Base-by-base conservation (phyloP, 768 basidiomycete genomes). In the Podaxis sp. region DNA sequence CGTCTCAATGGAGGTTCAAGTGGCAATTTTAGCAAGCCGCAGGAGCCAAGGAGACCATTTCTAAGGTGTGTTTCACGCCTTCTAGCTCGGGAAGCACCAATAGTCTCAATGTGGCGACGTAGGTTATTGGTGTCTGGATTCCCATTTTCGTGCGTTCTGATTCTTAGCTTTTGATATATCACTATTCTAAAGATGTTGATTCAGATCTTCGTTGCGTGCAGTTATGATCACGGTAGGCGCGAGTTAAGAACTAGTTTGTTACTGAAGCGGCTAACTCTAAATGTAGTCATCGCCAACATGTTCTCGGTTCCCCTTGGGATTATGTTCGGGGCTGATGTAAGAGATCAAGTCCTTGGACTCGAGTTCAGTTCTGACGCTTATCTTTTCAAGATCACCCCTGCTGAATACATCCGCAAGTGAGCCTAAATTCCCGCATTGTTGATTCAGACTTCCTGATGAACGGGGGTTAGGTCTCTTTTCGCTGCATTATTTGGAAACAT, bases 211-310 rank as follows among this genome's bases (percentile, higher is more conserved):
- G 89, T 91, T 5, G 80, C 90, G 0, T 87, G 86, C 65, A 82
- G 83, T 12, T 89, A 80, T 66, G 89, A 91, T 67, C 89, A 91
- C 77, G 87, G 89, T 84, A 70, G 60, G 78, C 65, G 60, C 1
- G 2, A 49, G 30, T 33, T 7, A 44, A 17, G 33, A 58, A n/a
- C 37, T 13, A 8, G 30, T 12, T 7, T 13, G 15, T 53, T 6
- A 2, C 44, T n/a, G 53, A 38, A 30, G 12, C 12, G n/a, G 51
- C n/a, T 55, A 37, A 49, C 24, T 40, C 36, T 56, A 33, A 36
- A 38, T 50, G 15, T 51, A 88, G 87, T 89, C 10, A 75, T 89
- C 28, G 89, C 89, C 20, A 91, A 91, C 70, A 90, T 91, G 89
- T 90, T 86, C 71, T 89, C 84, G 3, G 74, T 91, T 7, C 87